Evolutionary conservation across 1,139 yeast genomes (phyloP).

Genomic region (Pneumocystis wakefieldiae): DNA sequence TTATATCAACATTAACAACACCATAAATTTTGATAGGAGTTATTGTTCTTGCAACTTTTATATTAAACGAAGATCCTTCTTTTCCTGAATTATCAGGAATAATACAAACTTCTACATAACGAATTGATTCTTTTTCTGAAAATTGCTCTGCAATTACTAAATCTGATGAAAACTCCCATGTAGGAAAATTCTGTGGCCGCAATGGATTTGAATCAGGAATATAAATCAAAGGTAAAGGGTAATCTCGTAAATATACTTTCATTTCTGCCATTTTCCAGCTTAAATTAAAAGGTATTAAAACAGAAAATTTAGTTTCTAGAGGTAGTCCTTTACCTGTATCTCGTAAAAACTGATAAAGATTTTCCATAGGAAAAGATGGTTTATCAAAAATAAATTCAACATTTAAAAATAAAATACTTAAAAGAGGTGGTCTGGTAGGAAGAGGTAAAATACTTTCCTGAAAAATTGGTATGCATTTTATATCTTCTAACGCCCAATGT

Average conservation of each 20-base stretch:
- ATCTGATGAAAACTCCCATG: slow-evolving; percentile 22
- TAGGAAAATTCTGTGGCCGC: slow-evolving; percentile 23
- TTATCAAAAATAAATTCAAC: slow-evolving; percentile 39
- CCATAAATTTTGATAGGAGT: slow-evolving; percentile 62
- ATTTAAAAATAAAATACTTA: slow-evolving; percentile 41
- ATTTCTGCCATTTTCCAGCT: slow-evolving; percentile 37
- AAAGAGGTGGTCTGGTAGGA: slow-evolving; percentile 47
- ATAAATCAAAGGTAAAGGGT: slow-evolving; percentile 44
- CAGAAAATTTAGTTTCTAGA: slow-evolving; percentile 46
- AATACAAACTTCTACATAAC: slow-evolving; percentile 50
- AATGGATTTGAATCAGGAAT: slow-evolving; percentile 23
- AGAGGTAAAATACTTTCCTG: slow-evolving; percentile 42
- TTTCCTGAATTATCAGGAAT: slow-evolving; percentile 33
- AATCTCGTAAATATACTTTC: slow-evolving; percentile 47
- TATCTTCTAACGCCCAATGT: slow-evolving; percentile 29
- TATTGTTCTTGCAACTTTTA: slow-evolving; percentile 61
- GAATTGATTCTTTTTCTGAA: slow-evolving; percentile 31
- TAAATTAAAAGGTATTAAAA: slow-evolving; percentile 48
- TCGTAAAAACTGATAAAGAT: slow-evolving; percentile 46
- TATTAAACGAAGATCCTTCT: slow-evolving; percentile 31
- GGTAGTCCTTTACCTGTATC: slow-evolving; percentile 78
- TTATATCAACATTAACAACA: slow-evolving; percentile 41
- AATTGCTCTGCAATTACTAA: slow-evolving; percentile 43
- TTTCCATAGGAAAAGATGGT: slow-evolving; percentile 41
- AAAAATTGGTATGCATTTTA: slow-evolving; percentile 17